A percentile compares a stretch with the other conserved stretches of the same genome.
Conservation (phyloP, 78 protist genomes). For the Anaeramoeba ignava region DNA sequence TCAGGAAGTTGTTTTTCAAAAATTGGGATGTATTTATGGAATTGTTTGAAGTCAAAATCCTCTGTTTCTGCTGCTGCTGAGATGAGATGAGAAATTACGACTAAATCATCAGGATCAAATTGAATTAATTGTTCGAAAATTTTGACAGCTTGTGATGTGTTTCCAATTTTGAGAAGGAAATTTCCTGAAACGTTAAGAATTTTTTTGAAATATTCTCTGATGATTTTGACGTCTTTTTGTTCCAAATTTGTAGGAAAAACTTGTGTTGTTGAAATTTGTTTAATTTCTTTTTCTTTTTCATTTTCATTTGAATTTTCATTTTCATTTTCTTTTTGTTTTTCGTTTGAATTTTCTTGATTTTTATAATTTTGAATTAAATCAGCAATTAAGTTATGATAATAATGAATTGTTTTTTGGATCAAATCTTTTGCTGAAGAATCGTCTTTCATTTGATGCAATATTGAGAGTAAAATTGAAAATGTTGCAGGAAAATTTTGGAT, state of each 20-base stretch:
- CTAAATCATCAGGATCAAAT: background rate
- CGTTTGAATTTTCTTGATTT: no score
- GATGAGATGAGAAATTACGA: background rate
- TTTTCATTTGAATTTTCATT: no score
- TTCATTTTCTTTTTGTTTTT: background rate
- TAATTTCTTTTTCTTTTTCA: no score
- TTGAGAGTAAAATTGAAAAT: background rate
- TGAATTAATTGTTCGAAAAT: background rate
- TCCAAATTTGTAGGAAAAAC: no score
- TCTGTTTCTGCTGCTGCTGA: background rate
- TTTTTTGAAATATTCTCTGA: background rate
- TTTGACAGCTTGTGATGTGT: background rate
- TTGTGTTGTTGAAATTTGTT: no score
- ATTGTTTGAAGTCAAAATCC: background rate
- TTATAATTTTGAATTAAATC: no score
- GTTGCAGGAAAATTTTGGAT: background rate
- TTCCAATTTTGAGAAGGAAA: background rate
- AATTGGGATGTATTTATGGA: background rate
- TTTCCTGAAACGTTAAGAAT: background rate
- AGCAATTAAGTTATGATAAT: no score
- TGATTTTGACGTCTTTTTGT: no score
- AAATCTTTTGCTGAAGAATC: background rate
- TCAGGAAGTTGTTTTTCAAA: background rate
- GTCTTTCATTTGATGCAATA: background rate
- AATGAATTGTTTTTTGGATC: background rate